Percentiles rank a stretch among this genome's conserved stretches.
Evolutionary conservation across 2,329 filamentous ascomycete genomes (phyloP).

Genomic region (Microascus cirrosus): DNA sequence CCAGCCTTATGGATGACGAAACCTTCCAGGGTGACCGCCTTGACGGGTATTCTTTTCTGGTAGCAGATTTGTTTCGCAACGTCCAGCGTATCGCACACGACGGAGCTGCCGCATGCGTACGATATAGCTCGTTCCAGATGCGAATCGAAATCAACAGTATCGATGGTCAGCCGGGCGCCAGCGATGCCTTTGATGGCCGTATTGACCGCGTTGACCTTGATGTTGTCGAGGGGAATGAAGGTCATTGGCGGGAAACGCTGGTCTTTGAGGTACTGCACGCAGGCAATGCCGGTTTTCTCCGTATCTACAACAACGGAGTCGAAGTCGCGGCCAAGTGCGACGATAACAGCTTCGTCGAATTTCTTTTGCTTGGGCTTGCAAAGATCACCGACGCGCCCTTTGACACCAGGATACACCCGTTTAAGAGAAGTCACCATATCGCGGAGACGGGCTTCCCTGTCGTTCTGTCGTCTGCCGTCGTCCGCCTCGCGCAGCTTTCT

Average conservation of each 20-base stretch:
- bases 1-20: constrained; percentile 94
- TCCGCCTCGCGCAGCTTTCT: constrained; percentile 77
- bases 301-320: constrained; percentile 92
- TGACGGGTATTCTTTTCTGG: constrained; percentile 72
- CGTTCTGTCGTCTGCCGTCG: constrained; percentile 73
- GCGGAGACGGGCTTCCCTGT: constrained; percentile 66
- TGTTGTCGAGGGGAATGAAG: constrained; percentile 93
- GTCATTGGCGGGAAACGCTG: constrained; percentile 80
- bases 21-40: constrained; percentile 91
- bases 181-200: constrained; percentile 83
- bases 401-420: constrained; percentile 83
- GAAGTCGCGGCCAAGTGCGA: constrained; percentile 83
- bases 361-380: constrained; percentile 97
- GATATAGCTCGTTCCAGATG: constrained; percentile 84
- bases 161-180: constrained; percentile 80
- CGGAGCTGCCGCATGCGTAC: constrained; percentile 88
- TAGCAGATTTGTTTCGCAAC: constrained; percentile 88
- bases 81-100: constrained; percentile 81
- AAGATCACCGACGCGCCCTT: constrained; percentile 79
- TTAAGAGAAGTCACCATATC: constrained; percentile 81
- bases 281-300: constrained; percentile 87
- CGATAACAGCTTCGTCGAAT: constrained; percentile 85
- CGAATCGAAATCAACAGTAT: constrained; percentile 89
- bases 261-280: constrained; percentile 87
- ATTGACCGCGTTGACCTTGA: constrained; percentile 86